phyloP scores from a whole-genome alignment of 2,329 filamentous ascomycete genomes.

The Alternaria sp. region DNA sequence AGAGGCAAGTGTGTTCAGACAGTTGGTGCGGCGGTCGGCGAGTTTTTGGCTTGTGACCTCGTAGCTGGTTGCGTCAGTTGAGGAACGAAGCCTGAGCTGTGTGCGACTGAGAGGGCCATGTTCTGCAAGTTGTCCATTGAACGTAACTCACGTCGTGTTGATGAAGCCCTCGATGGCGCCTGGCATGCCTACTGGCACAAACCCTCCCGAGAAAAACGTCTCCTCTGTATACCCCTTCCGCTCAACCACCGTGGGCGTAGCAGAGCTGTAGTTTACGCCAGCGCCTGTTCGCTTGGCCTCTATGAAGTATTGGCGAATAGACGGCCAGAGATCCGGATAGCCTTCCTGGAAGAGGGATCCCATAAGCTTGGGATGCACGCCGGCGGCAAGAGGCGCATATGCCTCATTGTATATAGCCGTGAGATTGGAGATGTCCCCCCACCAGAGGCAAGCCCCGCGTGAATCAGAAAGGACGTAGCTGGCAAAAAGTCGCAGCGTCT shows the following conservation, averaged over 20 bases:
- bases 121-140: background rate
- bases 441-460: conserved; percentile 45
- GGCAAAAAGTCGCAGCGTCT: conserved; percentile 41
- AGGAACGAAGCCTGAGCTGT: background rate
- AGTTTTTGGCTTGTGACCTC: conserved; percentile 45
- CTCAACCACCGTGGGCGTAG: conserved; percentile 35
- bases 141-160: conserved; percentile 15
- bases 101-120: background rate
- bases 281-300: conserved; percentile 30
- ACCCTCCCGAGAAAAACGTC: conserved; percentile 44
- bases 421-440: conserved; percentile 34
- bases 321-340: conserved; percentile 41
- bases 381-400: conserved; percentile 38
- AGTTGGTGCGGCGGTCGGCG: conserved; percentile 41
- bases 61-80: conserved; percentile 25
- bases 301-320: conserved; percentile 36
- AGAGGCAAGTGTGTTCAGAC: conserved; percentile 43
- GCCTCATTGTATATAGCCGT: conserved; percentile 47
- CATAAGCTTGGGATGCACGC: conserved; percentile 44
- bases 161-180: conserved; percentile 31
- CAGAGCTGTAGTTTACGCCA: conserved; percentile 37
- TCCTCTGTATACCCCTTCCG: conserved; percentile 43
- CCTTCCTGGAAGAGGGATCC: conserved; percentile 38
- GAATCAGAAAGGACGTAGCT: conserved; percentile 44
- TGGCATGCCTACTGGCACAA: conserved; percentile 41